Evolutionary conservation across 1,139 yeast species (phyloP), one percentile per base, ranked within the genome.

Genomic region (Waltiozyma sp.): DNA sequence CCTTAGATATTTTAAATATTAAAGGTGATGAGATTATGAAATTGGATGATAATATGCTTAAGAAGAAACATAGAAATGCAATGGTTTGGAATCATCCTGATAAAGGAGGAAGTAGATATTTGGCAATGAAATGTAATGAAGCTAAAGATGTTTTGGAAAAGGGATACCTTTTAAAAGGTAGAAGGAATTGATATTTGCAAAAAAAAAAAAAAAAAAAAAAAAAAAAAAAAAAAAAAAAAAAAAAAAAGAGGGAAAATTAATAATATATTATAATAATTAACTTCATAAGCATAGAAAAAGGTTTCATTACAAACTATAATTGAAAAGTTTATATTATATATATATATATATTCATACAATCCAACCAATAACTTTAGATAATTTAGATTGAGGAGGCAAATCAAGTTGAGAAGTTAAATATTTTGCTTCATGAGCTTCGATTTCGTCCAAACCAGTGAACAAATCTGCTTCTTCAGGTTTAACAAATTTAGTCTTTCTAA

Each of bases 81-180:
- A 82, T 84, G 83, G 65, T 80, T 43, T 54, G 67, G 42, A 85
- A 76, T 53, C 95, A 84, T 57, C 94, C 95, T 0, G 95, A 84
- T 58, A 72, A 70, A 49, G 80, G 83, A 6, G 95, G 95, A 0
- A 78, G 87, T 50, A 72, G 74, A 42, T 83, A 77, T 53, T 49
- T 84, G 40, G 79, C 86, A 3, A 77, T 78, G 68, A 81, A 84
- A 57, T 77, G 85, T 47, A 84, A 85, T 58, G 80, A 78, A 57
- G 94, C 94, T 1, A 77, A 75, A 49, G 86, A 79, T 39, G 59
- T 80, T 1, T 61, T 83, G 42, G 85, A 80, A 43, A 66, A 66
- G 45, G 75, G 83, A 55, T 74, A 73, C 38, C 49, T 54, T 57
- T 53, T 55, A 34, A 54, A 52, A 38, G 21, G 28, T 5, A 16